Evolutionary conservation across 495 filamentous ascomycete species (phyloP), one percentile per base, ranked within the genome.

Genomic region (Trichocladium antarcticum): DNA sequence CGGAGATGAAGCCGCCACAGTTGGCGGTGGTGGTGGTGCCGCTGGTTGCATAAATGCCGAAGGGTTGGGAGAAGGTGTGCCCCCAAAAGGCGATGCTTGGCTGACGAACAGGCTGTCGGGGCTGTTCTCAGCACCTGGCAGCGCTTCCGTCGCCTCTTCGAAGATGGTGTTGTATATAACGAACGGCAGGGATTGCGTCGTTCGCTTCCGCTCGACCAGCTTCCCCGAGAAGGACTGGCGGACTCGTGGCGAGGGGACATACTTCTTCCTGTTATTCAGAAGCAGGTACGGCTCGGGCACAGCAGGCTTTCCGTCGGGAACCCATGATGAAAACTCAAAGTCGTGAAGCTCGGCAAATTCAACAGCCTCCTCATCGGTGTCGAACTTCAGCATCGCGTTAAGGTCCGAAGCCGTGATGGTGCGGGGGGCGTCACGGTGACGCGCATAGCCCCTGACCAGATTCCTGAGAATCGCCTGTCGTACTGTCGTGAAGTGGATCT

Each of bases 401-500:
- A 94, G 61, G 36, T 83, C 74, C 1, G 74, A 63, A 16, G 87
- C 60, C 1, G 80, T 85, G 73, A 88, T 85, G 49, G 93, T 87
- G 40, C 85, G 78, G 4, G 81, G 83, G 20, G 80, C 83, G 45
- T 79, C 78, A 53, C 70, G 69, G 56, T 77, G 79, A 56, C 77
- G 76, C 5, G 80, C 77, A 47, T 75, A 74, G 1, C 77, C 75
- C 29, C 62, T 65, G 16, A 74, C 74, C 28, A 97, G 76, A 2
- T 81, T 76, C 47, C 81, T 80, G 37, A 97, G 73, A 5, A 88
- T 82, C 16, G 74, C 79, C 50, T 83, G 81, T 17, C 92, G 86
- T 20, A 97, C 71, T 14, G 79, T 69, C 43, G 82, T 85, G 67
- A 97, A 97, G 54, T 89, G 85, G 14, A 89, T 82, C 60, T 96